A percentile compares a stretch with the other conserved stretches of the same genome.
These are phyloP conservation scores for Clonostachys chloroleuca DNA, from an alignment of 2,329 filamentous ascomycete genomes.

Conservation along the genomic window DNA sequence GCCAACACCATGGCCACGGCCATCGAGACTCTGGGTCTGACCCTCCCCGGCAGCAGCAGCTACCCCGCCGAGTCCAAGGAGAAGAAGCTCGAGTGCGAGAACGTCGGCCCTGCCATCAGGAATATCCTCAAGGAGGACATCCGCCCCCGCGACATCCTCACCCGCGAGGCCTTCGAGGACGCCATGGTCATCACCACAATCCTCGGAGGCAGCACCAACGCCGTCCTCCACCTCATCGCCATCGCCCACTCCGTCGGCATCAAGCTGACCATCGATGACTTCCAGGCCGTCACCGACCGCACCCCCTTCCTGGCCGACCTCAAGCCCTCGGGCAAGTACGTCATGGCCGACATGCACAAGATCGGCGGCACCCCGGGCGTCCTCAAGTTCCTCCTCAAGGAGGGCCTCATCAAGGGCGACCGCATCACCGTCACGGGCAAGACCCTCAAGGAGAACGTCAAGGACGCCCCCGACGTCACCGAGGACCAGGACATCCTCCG, in stretches of 20 bases:
- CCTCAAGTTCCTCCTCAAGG: slow-evolving; percentile 81
- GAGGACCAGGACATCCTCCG: slow-evolving; percentile 79
- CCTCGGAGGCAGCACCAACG: slow-evolving; percentile 81
- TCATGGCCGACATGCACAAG: slow-evolving; percentile 80
- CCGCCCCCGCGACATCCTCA: slow-evolving; percentile 72
- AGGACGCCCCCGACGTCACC: slow-evolving; percentile 68
- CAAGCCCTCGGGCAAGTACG: slow-evolving; percentile 82
- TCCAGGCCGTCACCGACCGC: slow-evolving; percentile 76
- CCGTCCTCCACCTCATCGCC: slow-evolving; percentile 79
- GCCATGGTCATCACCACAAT: slow-evolving; percentile 82
- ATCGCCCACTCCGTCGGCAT: slow-evolving; percentile 79
- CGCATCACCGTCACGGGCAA: slow-evolving; percentile 86
- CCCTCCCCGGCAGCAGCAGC: slow-evolving; percentile 77
- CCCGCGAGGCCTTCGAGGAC: slow-evolving; percentile 76
- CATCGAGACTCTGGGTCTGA: slow-evolving; percentile 89
- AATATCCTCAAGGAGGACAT: slow-evolving; percentile 74
- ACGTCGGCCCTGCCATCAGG: slow-evolving; percentile 69
- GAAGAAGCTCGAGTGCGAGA: slow-evolving; percentile 70
- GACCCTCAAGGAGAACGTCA: slow-evolving; percentile 82
- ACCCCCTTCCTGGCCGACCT: slow-evolving; percentile 78
- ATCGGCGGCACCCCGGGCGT: slow-evolving; percentile 84
- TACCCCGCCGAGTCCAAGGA: slow-evolving; percentile 69
- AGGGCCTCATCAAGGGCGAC: slow-evolving; percentile 74
- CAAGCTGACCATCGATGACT: slow-evolving; percentile 81
- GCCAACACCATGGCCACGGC: slow-evolving; percentile 92